Conservation (phyloP, 352 stramenopile species). For the Elongisporangium anandrum region DNA sequence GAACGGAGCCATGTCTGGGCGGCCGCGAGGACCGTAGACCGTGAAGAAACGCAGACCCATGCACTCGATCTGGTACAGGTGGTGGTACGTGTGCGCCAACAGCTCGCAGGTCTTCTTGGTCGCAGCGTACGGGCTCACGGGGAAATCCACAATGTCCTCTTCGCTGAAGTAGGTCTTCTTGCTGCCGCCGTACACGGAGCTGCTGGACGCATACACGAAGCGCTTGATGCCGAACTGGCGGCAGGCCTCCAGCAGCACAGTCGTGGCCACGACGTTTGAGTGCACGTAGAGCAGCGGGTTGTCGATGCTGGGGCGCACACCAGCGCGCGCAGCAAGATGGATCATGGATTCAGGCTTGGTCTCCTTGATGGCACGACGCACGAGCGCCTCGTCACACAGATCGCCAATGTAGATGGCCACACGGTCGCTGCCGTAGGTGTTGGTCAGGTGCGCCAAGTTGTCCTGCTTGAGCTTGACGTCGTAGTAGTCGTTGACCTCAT, state of each 20-base stretch:
- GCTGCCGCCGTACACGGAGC: constrained; percentile 94
- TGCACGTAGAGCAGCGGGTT: constrained; percentile 98
- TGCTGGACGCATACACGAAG: constrained; percentile 96
- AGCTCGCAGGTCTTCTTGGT: constrained; percentile 98
- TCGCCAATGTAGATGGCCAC: constrained; percentile 88
- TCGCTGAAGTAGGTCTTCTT: constrained; percentile 91
- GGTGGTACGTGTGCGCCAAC: constrained; percentile 96
- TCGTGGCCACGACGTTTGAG: constrained; percentile 95
- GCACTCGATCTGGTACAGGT: constrained; percentile 93
- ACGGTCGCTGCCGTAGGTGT: constrained; percentile 40
- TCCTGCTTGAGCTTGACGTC: constrained; percentile 94
- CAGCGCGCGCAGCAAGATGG: constrained; percentile 95
- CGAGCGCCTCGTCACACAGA: constrained; percentile 91
- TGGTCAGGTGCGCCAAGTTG: constrained; percentile 88
- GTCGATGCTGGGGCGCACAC: constrained; percentile 96
- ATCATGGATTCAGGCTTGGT: constrained; percentile 83
- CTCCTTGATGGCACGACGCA: constrained; percentile 89
- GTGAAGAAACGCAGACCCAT: constrained; percentile 98
- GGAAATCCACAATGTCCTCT: constrained; percentile 89
- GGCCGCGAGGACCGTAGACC: constrained; percentile 95
- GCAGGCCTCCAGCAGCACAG: constrained; percentile 90
- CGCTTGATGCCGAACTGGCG: constrained; percentile 87
- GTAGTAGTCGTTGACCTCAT: constrained; percentile 99
- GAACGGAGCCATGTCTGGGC: constrained; percentile 98
- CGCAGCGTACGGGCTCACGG: constrained; percentile 95